phyloP scores from a whole-genome alignment of 164 flowering plant species.

The Chloranthus sessilifolius region DNA sequence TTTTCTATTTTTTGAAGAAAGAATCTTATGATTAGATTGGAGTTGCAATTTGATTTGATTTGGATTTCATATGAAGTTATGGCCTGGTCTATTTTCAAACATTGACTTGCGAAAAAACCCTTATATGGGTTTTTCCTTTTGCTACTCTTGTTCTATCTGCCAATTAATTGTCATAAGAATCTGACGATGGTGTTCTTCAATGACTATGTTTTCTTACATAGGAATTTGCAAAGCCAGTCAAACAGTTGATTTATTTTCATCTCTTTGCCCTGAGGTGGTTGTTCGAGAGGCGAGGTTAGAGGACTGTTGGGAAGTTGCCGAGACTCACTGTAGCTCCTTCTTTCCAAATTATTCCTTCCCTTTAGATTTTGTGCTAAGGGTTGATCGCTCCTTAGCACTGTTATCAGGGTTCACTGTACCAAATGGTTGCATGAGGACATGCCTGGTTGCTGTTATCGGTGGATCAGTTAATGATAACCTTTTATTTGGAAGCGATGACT shows the following conservation, averaged over 20 bases:
- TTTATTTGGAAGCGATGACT: constrained; percentile 49
- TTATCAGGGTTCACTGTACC: constrained; percentile 70
- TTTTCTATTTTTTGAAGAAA: too few species aligned
- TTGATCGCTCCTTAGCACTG: constrained; percentile 72
- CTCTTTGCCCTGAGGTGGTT: constrained; percentile 61
- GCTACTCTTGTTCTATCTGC: too few species aligned
- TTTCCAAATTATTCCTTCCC: constrained; percentile 92
- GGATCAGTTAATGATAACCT: constrained; percentile 34
- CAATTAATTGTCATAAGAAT: too few species aligned
- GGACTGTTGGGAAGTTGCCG: constrained; percentile 98
- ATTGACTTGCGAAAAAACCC: too few species aligned
- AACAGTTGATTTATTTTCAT: constrained; percentile 73
- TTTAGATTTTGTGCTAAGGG: constrained; percentile 64
- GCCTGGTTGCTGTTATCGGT: constrained; percentile 81
- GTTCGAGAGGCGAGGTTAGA: constrained; percentile 97
- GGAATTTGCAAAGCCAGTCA: constrained; percentile 80
- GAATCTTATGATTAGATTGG: too few species aligned
- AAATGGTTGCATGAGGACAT: constrained; percentile 64
- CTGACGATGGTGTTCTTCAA: too few species aligned
- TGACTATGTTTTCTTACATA: constrained; percentile 10
- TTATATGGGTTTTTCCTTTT: too few species aligned
- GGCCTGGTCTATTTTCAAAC: too few species aligned
- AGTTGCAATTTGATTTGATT: too few species aligned
- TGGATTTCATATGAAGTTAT: too few species aligned
- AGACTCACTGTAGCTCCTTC: constrained; percentile 98